A percentile compares a stretch with the other conserved stretches of the same genome.
phyloP scores from a whole-genome alignment of 129 eudicot genomes.

The carrot (Daucus carota) region DH1_v3.0 NC_030383.2:41481001-41481500 shows the following conservation, averaged over 20 bases:
- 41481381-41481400: too few relatives aligned
- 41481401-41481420: too few relatives aligned
- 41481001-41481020: too few relatives aligned
- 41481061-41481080: constrained; percentile 91
- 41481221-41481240: constrained; percentile 80
- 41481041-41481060: constrained; percentile 7
- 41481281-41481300: constrained; percentile 88
- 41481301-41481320: constrained; percentile 91
- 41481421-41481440: too few relatives aligned
- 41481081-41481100: constrained; percentile 83
- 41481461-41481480: too few relatives aligned
- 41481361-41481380: not conserved
- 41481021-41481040: not conserved
- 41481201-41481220: constrained; percentile 77
- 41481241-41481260: constrained; percentile 93
- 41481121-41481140: constrained; percentile 67
- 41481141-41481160: constrained; percentile 36
- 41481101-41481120: constrained; percentile 66
- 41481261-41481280: constrained; percentile 90
- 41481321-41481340: constrained; percentile 93
- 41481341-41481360: constrained; percentile 23
- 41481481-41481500: too few relatives aligned
- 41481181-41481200: constrained; percentile 89
- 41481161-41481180: constrained; percentile 76
- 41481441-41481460: too few relatives aligned